Percentiles rank a stretch among this genome's conserved stretches.
These are phyloP conservation scores for Coemansia sp. DNA, from an alignment of 192 early-diverging fungal species.

Conservation along the genomic window DNA sequence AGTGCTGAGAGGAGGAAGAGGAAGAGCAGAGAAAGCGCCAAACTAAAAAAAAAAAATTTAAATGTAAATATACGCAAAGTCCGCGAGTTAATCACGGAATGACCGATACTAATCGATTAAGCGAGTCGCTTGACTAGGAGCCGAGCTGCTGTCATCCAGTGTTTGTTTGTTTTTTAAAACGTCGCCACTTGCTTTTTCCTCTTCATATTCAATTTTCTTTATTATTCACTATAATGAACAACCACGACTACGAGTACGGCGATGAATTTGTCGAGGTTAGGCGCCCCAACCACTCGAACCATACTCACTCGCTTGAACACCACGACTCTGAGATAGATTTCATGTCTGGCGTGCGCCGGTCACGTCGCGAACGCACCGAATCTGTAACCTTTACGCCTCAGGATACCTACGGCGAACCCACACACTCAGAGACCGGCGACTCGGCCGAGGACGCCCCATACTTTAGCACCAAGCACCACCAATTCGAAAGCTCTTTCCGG, in stretches of 20 bases:
- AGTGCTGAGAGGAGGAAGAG: background rate
- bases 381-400: constrained; percentile 43
- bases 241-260: constrained; percentile 39
- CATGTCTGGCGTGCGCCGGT: constrained; percentile 20
- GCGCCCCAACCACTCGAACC: constrained; percentile 18
- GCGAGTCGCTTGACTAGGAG: background rate
- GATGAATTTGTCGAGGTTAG: constrained; percentile 43
- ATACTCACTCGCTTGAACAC: constrained; percentile 18
- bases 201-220: background rate
- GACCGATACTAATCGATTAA: background rate
- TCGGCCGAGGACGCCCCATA: constrained; percentile 36
- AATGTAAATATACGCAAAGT: background rate
- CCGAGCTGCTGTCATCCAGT: background rate
- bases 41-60: background rate
- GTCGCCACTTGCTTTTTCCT: background rate
- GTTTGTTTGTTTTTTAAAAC: constrained; percentile 17
- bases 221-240: constrained; percentile 26
- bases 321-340: constrained; percentile 26
- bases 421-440: constrained; percentile 42
- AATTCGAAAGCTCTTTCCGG: constrained; percentile 53
- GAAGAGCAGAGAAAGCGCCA: background rate
- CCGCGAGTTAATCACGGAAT: background rate
- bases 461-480: constrained; percentile 44
- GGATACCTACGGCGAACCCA: constrained; percentile 29
- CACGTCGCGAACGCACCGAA: constrained; percentile 39